Conservation (phyloP, 1,284 basidiomycete species). For the Microbotryum violaceum region DNA sequence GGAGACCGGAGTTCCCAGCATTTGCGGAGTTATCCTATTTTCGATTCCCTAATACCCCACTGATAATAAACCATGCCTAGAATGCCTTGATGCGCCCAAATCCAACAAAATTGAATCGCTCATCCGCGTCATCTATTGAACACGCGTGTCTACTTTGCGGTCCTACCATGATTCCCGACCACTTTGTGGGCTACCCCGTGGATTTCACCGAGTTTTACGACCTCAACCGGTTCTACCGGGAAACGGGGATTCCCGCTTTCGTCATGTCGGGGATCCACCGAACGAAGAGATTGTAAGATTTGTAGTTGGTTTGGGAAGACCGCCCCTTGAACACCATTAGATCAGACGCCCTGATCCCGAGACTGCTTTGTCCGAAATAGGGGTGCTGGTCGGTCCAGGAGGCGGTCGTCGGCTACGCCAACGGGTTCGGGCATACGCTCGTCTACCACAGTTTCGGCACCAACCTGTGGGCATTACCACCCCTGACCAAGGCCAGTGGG, state of each 20-base stretch:
- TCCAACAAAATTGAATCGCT: too few species aligned
- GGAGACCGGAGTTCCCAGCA: too few species aligned
- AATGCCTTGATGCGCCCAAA: too few species aligned
- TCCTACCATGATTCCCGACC: slow-evolving; percentile 24
- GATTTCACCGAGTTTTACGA: slow-evolving; percentile 25
- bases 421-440: slow-evolving; percentile 11
- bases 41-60: too few species aligned
- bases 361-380: too few species aligned
- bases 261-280: slow-evolving; percentile 14
- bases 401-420: slow-evolving; percentile 12
- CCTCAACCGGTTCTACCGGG: slow-evolving; percentile 22
- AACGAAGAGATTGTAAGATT: slow-evolving; percentile 16
- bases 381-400: slow-evolving; percentile 29
- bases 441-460: slow-evolving; percentile 21
- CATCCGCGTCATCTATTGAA: too few species aligned
- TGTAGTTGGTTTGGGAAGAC: too few species aligned
- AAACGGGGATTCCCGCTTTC: slow-evolving; percentile 20
- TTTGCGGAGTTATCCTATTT: too few species aligned
- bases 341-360: too few species aligned
- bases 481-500: slow-evolving; percentile 9
- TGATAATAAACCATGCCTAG: too few species aligned
- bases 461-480: slow-evolving; percentile 26
- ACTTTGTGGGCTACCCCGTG: slow-evolving; percentile 17
- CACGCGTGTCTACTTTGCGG: background rate
- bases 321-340: too few species aligned